Conservation (phyloP, 2,329 filamentous ascomycete genomes). For the Emericellopsis cladophorae region DNA sequence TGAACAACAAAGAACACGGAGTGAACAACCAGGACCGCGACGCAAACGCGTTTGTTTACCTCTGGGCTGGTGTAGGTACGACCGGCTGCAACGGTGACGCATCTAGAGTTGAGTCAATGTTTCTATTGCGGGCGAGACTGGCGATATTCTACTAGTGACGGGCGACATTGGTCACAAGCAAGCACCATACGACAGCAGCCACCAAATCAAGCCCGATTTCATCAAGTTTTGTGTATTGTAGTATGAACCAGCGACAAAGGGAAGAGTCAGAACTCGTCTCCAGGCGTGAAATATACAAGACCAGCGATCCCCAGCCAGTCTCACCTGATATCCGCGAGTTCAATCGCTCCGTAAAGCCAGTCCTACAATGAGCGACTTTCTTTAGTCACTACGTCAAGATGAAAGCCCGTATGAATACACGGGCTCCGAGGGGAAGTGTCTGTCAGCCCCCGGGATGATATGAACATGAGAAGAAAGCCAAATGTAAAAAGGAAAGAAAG, state of each 20-base stretch:
- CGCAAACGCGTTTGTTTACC: too few relatives aligned
- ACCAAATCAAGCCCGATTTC: neutral
- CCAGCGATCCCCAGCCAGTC: neutral
- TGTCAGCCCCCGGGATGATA: conserved; percentile 1
- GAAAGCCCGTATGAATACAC: conserved; percentile 5
- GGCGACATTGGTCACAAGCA: too few relatives aligned
- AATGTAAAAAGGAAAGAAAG: conserved; percentile 5
- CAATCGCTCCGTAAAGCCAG: neutral
- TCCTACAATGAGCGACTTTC: neutral
- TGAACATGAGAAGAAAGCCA: conserved; percentile 5
- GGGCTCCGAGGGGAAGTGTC: conserved; percentile 3
- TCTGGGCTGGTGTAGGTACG: too few relatives aligned
- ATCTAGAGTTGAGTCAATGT: too few relatives aligned
- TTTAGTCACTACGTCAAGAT: neutral
- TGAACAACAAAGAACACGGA: too few relatives aligned
- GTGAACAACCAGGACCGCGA: too few relatives aligned
- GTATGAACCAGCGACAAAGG: conserved; percentile 4
- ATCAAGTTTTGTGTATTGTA: conserved; percentile 1
- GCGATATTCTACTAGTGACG: too few relatives aligned
- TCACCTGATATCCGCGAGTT: neutral
- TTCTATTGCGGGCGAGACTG: too few relatives aligned
- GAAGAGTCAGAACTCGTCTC: neutral
- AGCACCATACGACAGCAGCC: too few relatives aligned
- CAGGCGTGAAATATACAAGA: conserved; percentile 8
- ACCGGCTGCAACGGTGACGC: too few relatives aligned